Evolutionary conservation across 495 filamentous ascomycete species (phyloP).

Genomic region (Penicillium chermesinum): DNA sequence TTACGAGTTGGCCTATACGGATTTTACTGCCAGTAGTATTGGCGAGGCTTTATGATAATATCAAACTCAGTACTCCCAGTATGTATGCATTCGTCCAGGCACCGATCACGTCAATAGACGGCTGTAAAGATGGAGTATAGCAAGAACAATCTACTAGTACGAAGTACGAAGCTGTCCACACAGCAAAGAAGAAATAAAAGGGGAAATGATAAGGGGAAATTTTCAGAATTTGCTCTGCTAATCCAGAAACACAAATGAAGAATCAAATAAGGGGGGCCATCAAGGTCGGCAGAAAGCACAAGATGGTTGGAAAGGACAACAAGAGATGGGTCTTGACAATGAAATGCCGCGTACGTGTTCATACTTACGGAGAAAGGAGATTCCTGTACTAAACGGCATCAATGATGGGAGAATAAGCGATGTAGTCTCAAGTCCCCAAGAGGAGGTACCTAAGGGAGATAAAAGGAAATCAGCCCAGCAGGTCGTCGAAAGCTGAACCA

Average conservation of each 20-base stretch:
- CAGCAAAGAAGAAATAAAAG: neutral
- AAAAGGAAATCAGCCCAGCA: conserved; percentile 50
- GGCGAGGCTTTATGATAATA: too few relatives aligned
- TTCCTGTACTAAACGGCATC: neutral
- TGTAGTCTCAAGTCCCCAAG: neutral
- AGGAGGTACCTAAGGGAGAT: neutral
- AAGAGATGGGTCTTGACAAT: conserved; percentile 4
- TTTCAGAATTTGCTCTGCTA: conserved; percentile 13
- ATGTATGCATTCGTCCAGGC: neutral
- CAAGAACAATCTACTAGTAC: too few relatives aligned
- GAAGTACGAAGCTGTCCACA: neutral
- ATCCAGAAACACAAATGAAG: conserved; percentile 1
- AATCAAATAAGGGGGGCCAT: neutral
- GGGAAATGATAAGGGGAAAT: conserved; percentile 7
- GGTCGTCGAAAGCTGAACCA: conserved; percentile 55
- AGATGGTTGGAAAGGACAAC: neutral
- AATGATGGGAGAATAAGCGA: neutral
- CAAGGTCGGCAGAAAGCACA: too few relatives aligned
- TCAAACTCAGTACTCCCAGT: neutral
- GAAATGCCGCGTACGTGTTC: neutral
- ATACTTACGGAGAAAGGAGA: neutral
- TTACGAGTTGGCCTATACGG: too few relatives aligned
- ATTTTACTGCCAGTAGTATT: too few relatives aligned
- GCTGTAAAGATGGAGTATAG: neutral
- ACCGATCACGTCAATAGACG: neutral